Evolutionary conservation across 164 flowering plant genomes (phyloP), one percentile per base, ranked within the genome.

Genomic region (grape (Vitis vinifera)): DNA sequence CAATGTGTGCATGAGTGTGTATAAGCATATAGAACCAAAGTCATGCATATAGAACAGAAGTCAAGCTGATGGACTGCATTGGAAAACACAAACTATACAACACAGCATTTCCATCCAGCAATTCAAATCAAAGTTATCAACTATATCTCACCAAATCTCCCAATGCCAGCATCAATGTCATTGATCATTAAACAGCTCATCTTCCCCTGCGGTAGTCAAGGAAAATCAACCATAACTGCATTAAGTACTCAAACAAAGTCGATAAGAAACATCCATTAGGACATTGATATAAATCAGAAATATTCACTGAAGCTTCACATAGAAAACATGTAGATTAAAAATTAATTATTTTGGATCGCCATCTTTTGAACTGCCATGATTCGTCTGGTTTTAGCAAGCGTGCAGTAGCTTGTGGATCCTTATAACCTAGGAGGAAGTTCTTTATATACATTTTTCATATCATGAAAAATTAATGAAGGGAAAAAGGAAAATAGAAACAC

Each of bases 151-250:
- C 98, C 97, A 76, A 91, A 89, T 87, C 97, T 88, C 57, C 98
- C 98, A 67, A 92, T 78, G 63, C 98, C 98, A 73, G 97, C 97
- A 81, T 94, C 98, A 71, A 94, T 82, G 75, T 94, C 98, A 85
- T 94, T 94, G 70, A 94, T 83, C 97, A 94, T 91, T 80, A 94
- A 78, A 76, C 95, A 91, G 72, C 97, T 92, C 90, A 94, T 85
- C 75, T 92, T 94, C 23, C 97, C 97, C 98, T 91, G 91, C 62
- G 77, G 52, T 37, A 49, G 23, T 17, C 14, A 69, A 77, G 60
- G 37, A 66, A 68, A 31, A 51, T 47, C 13, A 59, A 73, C 61
- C 37, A 16, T 67, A n/a, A 49, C 30, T 61, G 61, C 47, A 51
- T 66, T 56, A 55, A 63, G 4, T 49, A 51, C 63, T 68, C 48